These are phyloP conservation scores for Nannizziopsis arthrosporioides DNA, from an alignment of 2,329 filamentous ascomycete genomes.

Conservation along the genomic window DNA sequence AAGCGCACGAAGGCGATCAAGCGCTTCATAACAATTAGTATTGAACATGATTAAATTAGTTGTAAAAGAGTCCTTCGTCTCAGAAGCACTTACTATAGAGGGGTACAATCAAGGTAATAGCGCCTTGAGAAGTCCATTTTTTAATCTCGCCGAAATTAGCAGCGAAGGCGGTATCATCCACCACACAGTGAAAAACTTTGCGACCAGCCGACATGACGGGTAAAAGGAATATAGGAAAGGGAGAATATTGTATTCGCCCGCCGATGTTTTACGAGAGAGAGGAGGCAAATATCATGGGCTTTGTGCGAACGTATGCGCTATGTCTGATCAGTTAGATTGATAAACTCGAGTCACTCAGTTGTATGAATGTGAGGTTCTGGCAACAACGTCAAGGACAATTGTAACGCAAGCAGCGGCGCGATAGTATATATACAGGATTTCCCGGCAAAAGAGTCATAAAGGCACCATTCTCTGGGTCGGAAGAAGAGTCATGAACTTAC, in stretches of 20 bases:
- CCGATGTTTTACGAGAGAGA: neutral
- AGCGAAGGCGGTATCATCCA: slow-evolving; percentile 42
- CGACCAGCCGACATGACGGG: slow-evolving; percentile 31
- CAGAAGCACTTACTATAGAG: slow-evolving; percentile 37
- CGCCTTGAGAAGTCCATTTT: slow-evolving; percentile 40
- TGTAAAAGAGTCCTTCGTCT: neutral
- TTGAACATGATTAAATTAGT: neutral
- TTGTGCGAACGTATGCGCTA: slow-evolving; percentile 9
- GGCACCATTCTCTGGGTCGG: neutral
- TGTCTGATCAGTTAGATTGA: slow-evolving; percentile 5
- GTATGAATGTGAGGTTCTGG: neutral
- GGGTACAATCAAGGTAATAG: slow-evolving; percentile 41
- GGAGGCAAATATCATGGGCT: slow-evolving; percentile 3
- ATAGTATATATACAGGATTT: neutral
- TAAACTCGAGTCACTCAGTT: neutral
- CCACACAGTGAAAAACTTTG: slow-evolving; percentile 42
- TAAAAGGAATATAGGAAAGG: neutral
- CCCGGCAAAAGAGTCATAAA: neutral
- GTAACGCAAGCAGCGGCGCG: too few relatives aligned
- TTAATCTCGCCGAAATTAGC: slow-evolving; percentile 44
- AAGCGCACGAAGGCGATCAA: slow-evolving; percentile 36
- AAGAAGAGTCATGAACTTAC: slow-evolving; percentile 18
- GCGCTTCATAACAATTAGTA: slow-evolving; percentile 24
- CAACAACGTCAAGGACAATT: neutral
- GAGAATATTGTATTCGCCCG: neutral